Evolutionary conservation across 2,329 filamentous ascomycete genomes (phyloP), one percentile per base, ranked within the genome.

Genomic region (Penicillium sp.): DNA sequence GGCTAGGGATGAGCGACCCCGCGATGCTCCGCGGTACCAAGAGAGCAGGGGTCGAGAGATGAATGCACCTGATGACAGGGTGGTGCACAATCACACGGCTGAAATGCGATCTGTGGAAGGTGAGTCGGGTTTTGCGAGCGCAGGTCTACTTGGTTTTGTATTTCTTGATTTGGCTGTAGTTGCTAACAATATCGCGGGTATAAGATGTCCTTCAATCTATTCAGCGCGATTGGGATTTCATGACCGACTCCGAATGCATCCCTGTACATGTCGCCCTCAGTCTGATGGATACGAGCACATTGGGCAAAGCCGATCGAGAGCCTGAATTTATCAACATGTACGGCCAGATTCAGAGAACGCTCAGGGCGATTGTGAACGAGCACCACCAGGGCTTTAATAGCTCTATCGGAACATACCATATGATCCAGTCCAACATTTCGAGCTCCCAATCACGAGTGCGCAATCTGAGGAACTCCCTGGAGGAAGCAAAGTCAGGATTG

Each of bases 351-450:
- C 93, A 99, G 73, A 89, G 89, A 68, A 93, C 94, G 10, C 82
- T 99, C 58, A 97, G 96, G 76, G 87, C 88, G 36, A 96, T 99
- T 68, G 95, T 99, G 27, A 96, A 99, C 75, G 81, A 99, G 78
- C 94, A 99, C 73, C 94, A 99, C 72, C 95, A 99, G 76, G 96
- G 95, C 49, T 99, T 99, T 83, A 99, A 98, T 78, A 96, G 92
- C 76, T 97, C 94, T 52, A 98, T 99, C 63, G 95, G 94, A 75
- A 98, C 94, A 19, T 99, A 98, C 73, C 96, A 99, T 81, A 97
- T 96, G 77, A 99, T 99, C 61, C 95, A 99, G 75, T 87, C 88
- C 54, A 96, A 92, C 77, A 95, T 99, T 65, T 90, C 94, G 69
- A 83, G 86, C 52, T 96, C 92, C 16, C 95, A 99, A 76, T 88